These are phyloP conservation scores for Thelonectria discophora DNA, from an alignment of 2,329 filamentous ascomycete genomes.

Conservation along the genomic window DNA sequence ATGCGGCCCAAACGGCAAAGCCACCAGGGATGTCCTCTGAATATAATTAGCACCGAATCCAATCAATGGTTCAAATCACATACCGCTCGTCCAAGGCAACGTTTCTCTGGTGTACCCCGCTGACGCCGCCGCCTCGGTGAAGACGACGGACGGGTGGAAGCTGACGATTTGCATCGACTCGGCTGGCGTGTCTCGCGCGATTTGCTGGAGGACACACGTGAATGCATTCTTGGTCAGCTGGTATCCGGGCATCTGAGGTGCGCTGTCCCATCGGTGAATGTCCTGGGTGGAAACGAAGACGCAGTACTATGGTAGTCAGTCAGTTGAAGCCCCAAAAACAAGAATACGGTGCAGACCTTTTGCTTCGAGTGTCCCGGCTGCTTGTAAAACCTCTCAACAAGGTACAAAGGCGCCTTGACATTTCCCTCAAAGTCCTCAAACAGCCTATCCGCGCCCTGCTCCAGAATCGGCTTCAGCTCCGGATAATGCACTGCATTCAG, in stretches of 20 bases:
- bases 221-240: constrained; percentile 50
- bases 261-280: constrained; percentile 42
- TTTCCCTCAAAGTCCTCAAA: constrained; percentile 39
- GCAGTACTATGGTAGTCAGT: constrained; percentile 6
- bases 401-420: constrained; percentile 27
- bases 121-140: constrained; percentile 42
- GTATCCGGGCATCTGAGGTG: constrained; percentile 42
- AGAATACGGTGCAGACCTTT: constrained; percentile 15
- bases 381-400: constrained; percentile 32
- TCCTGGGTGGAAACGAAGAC: constrained; percentile 30
- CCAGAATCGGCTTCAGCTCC: constrained; percentile 25
- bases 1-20: constrained; percentile 56
- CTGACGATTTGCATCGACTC: constrained; percentile 51
- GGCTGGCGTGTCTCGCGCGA: constrained; percentile 45
- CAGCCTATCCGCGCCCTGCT: constrained; percentile 34
- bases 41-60: background rate
- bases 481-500: constrained; percentile 27
- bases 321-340: no score
- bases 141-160: constrained; percentile 52
- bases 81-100: constrained; percentile 36
- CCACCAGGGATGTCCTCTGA: constrained; percentile 50
- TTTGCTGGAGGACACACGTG: constrained; percentile 47
- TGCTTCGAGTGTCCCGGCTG: constrained; percentile 24
- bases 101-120: constrained; percentile 36
- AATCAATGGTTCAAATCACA: background rate